These are phyloP conservation scores for Acacia crassicarpa DNA, from an alignment of 306 rosid genomes.

Conservation along the genomic window DNA sequence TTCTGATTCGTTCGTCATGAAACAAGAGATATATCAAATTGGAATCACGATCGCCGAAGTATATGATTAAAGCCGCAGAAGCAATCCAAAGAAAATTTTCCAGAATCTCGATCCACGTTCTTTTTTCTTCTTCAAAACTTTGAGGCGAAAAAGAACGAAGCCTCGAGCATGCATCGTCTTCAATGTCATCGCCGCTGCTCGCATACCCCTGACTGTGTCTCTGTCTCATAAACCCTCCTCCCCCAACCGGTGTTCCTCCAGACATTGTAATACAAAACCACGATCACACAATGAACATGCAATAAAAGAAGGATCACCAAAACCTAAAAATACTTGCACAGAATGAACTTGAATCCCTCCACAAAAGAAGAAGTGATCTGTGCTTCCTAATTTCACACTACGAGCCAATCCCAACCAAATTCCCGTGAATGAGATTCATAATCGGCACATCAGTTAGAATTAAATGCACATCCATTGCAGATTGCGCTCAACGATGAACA, in stretches of 20 bases:
- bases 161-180: constrained; percentile 98
- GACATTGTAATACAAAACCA: constrained; percentile 57
- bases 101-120: constrained; percentile 67
- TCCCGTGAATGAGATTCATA: constrained; percentile 30
- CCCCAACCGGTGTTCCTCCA: constrained; percentile 86
- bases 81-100: constrained; percentile 89
- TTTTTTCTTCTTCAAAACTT: constrained; percentile 30
- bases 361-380: constrained; percentile 19
- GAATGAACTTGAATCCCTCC: constrained; percentile 29
- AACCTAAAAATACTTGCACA: constrained; percentile 33
- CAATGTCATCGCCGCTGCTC: constrained; percentile 92
- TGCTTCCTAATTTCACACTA: constrained; percentile 11
- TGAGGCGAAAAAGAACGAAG: constrained; percentile 43
- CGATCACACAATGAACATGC: not conserved
- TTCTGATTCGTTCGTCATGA: constrained; percentile 81
- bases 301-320: constrained; percentile 35
- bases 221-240: constrained; percentile 85
- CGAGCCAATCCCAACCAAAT: constrained; percentile 29
- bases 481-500: constrained; percentile 18
- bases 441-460: not conserved
- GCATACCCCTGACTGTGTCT: constrained; percentile 95
- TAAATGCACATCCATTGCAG: not conserved
- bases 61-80: constrained; percentile 74
- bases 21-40: constrained; percentile 78
- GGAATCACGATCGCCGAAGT: constrained; percentile 78